phyloP scores from a whole-genome alignment of 345 rosid genomes.

The Rhizophora mangle region DNA sequence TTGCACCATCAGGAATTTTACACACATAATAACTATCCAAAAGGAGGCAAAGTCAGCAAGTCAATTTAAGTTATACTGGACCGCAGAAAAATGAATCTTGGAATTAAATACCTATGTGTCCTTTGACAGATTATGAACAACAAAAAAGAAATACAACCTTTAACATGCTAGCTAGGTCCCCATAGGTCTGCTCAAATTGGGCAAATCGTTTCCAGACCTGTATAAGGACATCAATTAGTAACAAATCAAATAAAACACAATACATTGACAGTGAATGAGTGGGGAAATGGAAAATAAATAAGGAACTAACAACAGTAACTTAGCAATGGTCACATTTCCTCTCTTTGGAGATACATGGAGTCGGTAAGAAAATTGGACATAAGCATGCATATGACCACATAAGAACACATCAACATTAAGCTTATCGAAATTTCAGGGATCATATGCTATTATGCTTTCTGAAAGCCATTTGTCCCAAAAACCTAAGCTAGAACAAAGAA shows the following conservation, averaged over 20 bases:
- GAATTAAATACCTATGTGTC: neutral
- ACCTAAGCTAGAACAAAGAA: too few species aligned
- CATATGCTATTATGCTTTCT: neutral
- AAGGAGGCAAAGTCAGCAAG: too few species aligned
- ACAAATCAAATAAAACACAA: neutral
- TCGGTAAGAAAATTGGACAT: neutral
- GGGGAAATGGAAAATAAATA: too few species aligned
- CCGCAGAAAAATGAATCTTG: neutral
- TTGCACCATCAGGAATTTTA: too few species aligned
- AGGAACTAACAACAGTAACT: too few species aligned
- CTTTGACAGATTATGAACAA: neutral
- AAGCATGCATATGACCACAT: neutral
- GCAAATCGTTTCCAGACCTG: conserved; percentile 88
- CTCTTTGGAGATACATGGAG: neutral
- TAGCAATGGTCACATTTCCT: too few species aligned
- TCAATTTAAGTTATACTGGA: too few species aligned
- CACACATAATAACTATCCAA: too few species aligned
- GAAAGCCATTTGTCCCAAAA: too few species aligned
- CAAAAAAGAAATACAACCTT: conserved; percentile 50
- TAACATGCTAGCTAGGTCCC: conserved; percentile 85
- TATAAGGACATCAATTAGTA: conserved; percentile 10
- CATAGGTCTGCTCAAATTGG: conserved; percentile 89
- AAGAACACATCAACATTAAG: neutral
- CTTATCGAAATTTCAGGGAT: neutral
- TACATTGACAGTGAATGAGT: neutral